A percentile compares a stretch with the other conserved stretches of the same genome.
Evolutionary conservation across 2,329 filamentous ascomycete species (phyloP).

Genomic region (Alternaria postmessia): DNA sequence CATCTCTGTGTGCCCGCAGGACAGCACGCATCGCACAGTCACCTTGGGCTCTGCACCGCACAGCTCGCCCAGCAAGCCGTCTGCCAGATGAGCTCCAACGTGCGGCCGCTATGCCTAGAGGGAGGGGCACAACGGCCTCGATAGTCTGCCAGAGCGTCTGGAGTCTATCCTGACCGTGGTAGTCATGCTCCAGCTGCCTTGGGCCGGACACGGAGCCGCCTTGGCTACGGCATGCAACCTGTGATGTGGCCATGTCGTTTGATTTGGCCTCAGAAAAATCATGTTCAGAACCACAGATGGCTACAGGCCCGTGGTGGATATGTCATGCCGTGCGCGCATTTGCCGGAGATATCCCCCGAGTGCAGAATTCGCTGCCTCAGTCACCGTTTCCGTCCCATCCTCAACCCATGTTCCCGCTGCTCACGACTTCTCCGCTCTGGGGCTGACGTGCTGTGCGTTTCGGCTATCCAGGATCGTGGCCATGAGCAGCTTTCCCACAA

Average conservation of each 20-base stretch:
- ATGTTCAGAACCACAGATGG: constrained; percentile 23
- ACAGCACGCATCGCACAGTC: constrained; percentile 29
- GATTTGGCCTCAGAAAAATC: constrained; percentile 7
- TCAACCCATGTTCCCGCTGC: constrained; percentile 33
- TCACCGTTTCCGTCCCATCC: constrained; percentile 25
- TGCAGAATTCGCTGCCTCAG: constrained; percentile 29
- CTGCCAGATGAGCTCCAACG: constrained; percentile 28
- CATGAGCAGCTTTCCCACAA: constrained; percentile 15
- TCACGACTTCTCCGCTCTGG: constrained; percentile 30
- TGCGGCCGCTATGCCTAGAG: constrained; percentile 25
- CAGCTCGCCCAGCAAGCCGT: constrained; percentile 22
- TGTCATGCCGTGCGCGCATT: constrained; percentile 19
- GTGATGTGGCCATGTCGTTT: constrained; percentile 21
- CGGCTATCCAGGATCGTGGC: constrained; percentile 33
- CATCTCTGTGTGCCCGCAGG: constrained; percentile 30
- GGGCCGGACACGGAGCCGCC: constrained; percentile 15
- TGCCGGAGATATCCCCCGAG: constrained; percentile 13
- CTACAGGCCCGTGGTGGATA: constrained; percentile 12
- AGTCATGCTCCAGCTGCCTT: constrained; percentile 6
- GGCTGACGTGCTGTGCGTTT: constrained; percentile 44
- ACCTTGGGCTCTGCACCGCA: constrained; percentile 22
- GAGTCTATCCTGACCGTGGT: constrained; percentile 3
- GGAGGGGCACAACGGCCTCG: constrained; percentile 26
- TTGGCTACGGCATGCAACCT: constrained; percentile 22
- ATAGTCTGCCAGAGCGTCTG: constrained; percentile 12